Evolutionary conservation across 257 asterid species (phyloP), one percentile per base, ranked within the genome.

Genomic region (Solanum corneliomulleri): DNA sequence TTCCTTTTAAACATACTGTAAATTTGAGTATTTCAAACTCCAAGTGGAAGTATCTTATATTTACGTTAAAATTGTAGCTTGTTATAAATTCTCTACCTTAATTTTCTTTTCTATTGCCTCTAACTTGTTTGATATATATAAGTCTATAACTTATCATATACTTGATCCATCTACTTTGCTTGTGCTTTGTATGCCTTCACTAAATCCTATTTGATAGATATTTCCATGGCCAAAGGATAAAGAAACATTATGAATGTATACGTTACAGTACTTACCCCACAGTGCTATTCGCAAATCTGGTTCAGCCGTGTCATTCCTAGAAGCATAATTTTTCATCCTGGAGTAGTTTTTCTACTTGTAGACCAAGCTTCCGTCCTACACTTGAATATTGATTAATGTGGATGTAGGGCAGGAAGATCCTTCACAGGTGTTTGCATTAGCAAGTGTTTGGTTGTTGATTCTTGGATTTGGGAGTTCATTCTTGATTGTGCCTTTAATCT

Each of bases 391-490:
- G 87, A 90, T 89, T 88, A 90, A 91, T 94, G 86, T 96, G 94
- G 86, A 90, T 95, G 97, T 97, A 95, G 99, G 99, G 99, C 99
- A 97, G 99, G 98, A 95, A 92, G 99, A 97, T 89, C 96, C 95
- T 89, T 93, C 98, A 37, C 99, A 95, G 92, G 98, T 91, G 86
- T 92, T 94, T 68, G 99, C 99, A 71, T 86, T 97, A 92, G 98
- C 98, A 16, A 95, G 99, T 66, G 91, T 97, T 83, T 97, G 99
- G 99, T 89, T 97, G 89, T 68, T 96, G 93, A 91, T 96, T 89
- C 98, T 97, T 77, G 93, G 98, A 78, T 92, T 97, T 86, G 99
- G 99, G 76, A 88, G 97, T 85, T 92, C 93, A 33, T 95, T 95
- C 70, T 92, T 95, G 90, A 93, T 94, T 83, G 93, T 92, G 84